A percentile compares a stretch with the other conserved stretches of the same genome.
Evolutionary conservation across 2,329 filamentous ascomycete genomes (phyloP).

Genomic region (Fusarium euwallaceae): DNA sequence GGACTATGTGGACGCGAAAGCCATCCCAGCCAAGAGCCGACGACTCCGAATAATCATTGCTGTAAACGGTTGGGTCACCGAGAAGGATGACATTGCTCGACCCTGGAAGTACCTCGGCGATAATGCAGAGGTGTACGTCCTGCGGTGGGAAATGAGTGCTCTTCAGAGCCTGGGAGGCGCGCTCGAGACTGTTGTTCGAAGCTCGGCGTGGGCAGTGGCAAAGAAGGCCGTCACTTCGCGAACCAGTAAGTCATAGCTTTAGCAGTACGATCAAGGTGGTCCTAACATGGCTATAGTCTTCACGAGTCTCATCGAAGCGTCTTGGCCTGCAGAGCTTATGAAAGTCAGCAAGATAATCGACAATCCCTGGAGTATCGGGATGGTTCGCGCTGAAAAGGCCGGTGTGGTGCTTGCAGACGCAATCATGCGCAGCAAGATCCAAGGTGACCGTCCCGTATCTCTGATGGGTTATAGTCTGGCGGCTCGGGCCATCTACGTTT

Average conservation of each 20-base stretch:
- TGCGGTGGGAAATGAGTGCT: constrained; percentile 86
- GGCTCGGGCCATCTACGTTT: constrained; percentile 86
- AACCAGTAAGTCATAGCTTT: constrained; percentile 57
- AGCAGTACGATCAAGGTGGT: not conserved
- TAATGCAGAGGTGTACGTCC: constrained; percentile 82
- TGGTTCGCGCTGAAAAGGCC: constrained; percentile 80
- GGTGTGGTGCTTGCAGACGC: constrained; percentile 82
- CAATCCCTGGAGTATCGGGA: constrained; percentile 84
- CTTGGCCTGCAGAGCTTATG: constrained; percentile 73
- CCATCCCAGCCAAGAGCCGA: constrained; percentile 69
- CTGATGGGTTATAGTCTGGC: constrained; percentile 87
- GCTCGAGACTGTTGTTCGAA: constrained; percentile 82
- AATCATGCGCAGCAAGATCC: constrained; percentile 79
- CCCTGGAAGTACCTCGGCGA: constrained; percentile 84
- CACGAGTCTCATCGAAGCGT: constrained; percentile 67
- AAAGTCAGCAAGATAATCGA: constrained; percentile 82
- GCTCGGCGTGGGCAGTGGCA: constrained; percentile 83
- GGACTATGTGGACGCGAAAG: constrained; percentile 63
- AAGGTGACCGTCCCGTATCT: constrained; percentile 85
- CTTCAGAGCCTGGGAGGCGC: constrained; percentile 83
- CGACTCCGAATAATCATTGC: constrained; percentile 86
- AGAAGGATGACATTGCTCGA: constrained; percentile 74
- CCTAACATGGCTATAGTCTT: constrained; percentile 57
- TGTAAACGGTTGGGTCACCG: constrained; percentile 84
- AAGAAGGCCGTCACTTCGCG: constrained; percentile 62